Evolutionary conservation across 1,284 basidiomycete genomes (phyloP), one percentile per base, ranked within the genome.

Genomic region (Stygiomarasmius scandens): DNA sequence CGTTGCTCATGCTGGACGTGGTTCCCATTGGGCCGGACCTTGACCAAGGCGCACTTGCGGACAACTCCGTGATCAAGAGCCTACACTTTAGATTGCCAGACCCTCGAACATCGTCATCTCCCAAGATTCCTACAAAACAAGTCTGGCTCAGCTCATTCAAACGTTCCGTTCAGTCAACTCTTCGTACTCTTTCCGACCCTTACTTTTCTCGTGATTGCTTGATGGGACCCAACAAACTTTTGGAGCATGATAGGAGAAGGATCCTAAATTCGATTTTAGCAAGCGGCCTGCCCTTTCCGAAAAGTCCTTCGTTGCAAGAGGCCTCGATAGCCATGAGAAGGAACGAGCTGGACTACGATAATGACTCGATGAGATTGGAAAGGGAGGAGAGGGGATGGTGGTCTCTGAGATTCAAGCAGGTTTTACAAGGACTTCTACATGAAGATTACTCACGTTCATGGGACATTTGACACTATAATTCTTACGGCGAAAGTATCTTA

Each of bases 371-470:
- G 66, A 69, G 58, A 14, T 27, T 58, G 56, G 90, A 92, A 66
- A 71, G 88, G 43, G 87, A 91, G 67, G 88, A 92, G 63, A 77
- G 90, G 0, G 87, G 83, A 2, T 93, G 89, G 88, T 93, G 91
- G 90, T 79, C 85, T 2, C 65, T 86, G 52, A 75, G 89, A 45
- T 92, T 92, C 64, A 85, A 86, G 62, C 83, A 89, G 61, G 84
- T 91, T 4, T 74, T 88, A 59, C 70, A 74, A 29, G 87, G 89
- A 67, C 46, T 14, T 23, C 49, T 34, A 45, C 49, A 55, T 55
- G 36, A 41, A n/a, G n/a, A n/a, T n/a, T n/a, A n/a, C n/a, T n/a
- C n/a, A n/a, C n/a, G n/a, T n/a, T n/a, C n/a, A n/a, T n/a, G n/a
- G n/a, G n/a, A n/a, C n/a, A n/a, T n/a, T n/a, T n/a, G n/a, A n/a